phyloP scores from a whole-genome alignment of 345 rosid genomes.

The Triadica sebifera region DNA sequence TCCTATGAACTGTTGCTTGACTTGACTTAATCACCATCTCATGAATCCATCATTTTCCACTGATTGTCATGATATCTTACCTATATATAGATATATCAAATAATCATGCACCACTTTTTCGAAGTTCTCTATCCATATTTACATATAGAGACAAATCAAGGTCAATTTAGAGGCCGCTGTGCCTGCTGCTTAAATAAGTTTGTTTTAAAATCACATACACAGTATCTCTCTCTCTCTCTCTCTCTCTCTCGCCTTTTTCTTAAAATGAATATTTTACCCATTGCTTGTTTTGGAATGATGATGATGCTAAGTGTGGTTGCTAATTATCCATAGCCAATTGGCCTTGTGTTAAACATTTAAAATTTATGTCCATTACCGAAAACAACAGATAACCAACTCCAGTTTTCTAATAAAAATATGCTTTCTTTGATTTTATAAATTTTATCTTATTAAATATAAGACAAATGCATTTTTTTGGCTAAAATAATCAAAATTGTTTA shows the following conservation, averaged over 20 bases:
- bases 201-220: too few species aligned
- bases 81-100: not conserved
- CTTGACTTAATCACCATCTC: not conserved
- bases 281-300: not conserved
- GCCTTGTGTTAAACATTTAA: not conserved
- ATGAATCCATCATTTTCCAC: conserved; percentile 13
- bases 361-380: not conserved
- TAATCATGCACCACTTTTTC: not conserved
- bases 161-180: not conserved
- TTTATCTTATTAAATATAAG: not conserved
- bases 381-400: conserved; percentile 4
- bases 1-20: not conserved
- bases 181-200: not conserved
- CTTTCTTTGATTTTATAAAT: not conserved
- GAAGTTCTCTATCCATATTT: too few species aligned
- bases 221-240: too few species aligned
- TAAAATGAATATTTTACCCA: not conserved
- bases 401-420: not conserved
- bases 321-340: not conserved
- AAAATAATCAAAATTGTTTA: too few species aligned
- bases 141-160: not conserved
- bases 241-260: conserved; percentile 6
- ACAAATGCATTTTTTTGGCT: too few species aligned
- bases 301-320: not conserved
- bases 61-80: conserved; percentile 4